Evolutionary conservation across 192 early-diverging fungal species (phyloP), one percentile per base, ranked within the genome.

Genomic region (Entophlyctis luteolus): DNA sequence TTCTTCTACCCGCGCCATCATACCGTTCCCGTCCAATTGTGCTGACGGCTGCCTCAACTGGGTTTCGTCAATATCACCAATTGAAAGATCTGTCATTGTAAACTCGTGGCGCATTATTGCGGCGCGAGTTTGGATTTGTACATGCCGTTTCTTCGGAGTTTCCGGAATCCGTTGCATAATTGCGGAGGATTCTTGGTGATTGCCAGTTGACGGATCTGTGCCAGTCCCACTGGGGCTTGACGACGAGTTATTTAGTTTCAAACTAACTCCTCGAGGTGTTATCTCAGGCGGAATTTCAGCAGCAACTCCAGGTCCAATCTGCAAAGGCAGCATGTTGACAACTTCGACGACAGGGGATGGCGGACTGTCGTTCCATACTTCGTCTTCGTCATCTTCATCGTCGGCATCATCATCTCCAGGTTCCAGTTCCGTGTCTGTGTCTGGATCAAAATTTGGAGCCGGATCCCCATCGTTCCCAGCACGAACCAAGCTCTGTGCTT

Each of bases 51-150:
- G n/a, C n/a, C n/a, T n/a, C n/a, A n/a, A n/a, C n/a, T n/a, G n/a
- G n/a, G n/a, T n/a, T n/a, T n/a, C n/a, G n/a, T n/a, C n/a, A n/a
- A n/a, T n/a, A n/a, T n/a, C n/a, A n/a, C n/a, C n/a, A n/a, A n/a
- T n/a, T 10, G 62, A 23, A 8, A 50, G 23, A 31, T 72, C 71
- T 8, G 68, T 71, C 49, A 77, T 76, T 5, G 59, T 68, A 46
- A 20, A 29, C 32, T 54, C 47, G 5, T 66, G 33, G 37, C 54
- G 54, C 28, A 65, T 53, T 10, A 59, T 55, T 3, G 74, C 63
- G 10, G 62, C 69, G 28, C 75, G 72, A 3, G 78, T 80, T 59
- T 80, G 78, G 62, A 80, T 80, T 45, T 77, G 78, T 20, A 80
- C 78, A 55, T 80, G 78, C n/a, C 78, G 48, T 0, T 47, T 8